Evolutionary conservation across 2,329 filamentous ascomycete genomes (phyloP).

Genomic region (Alternaria sp.): DNA sequence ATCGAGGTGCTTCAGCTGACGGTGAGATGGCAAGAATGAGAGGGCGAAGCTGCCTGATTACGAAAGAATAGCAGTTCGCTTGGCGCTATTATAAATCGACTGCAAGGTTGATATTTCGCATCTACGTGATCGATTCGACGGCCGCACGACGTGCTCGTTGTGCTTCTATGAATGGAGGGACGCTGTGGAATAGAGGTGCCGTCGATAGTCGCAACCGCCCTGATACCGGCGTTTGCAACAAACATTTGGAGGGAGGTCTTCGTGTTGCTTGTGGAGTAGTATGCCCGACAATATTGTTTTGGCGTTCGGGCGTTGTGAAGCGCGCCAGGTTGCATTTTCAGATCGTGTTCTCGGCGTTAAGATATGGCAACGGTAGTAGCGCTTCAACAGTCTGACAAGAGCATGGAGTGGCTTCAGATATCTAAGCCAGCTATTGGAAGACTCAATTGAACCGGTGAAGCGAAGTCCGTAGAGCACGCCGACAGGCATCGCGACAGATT

Average conservation of each 20-base stretch:
- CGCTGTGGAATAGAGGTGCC: background rate
- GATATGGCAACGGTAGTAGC: background rate
- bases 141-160: background rate
- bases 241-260: background rate
- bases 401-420: background rate
- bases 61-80: background rate
- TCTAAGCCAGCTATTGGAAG: background rate
- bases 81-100: background rate
- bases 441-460: background rate
- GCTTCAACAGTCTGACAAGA: background rate
- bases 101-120: background rate
- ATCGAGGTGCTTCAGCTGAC: background rate
- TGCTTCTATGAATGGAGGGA: background rate
- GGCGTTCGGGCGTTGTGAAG: background rate
- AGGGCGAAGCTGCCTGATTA: background rate
- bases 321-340: background rate
- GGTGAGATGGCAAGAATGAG: background rate
- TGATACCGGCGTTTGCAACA: background rate
- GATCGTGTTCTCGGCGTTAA: background rate
- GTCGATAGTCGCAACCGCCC: too few relatives aligned
- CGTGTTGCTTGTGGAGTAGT: background rate
- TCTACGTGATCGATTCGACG: background rate
- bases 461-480: conserved; percentile 5
- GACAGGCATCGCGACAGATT: background rate
- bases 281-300: background rate